Base-by-base conservation (phyloP, 2,329 filamentous ascomycete species). In the Xylariaceae sp. region DNA sequence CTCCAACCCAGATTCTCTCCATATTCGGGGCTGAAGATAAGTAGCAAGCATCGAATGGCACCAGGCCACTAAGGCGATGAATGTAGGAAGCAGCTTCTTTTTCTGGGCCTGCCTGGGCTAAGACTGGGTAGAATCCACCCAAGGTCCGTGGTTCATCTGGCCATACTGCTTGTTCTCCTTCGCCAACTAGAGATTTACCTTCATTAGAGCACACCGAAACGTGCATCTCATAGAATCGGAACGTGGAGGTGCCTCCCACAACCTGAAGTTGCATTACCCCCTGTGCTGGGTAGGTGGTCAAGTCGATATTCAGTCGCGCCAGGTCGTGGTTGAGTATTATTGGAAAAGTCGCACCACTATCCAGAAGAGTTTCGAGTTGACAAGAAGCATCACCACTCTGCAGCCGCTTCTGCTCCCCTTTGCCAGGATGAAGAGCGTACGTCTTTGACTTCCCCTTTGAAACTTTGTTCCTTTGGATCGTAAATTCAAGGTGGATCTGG, bases 41-140 rank as follows among this genome's bases (percentile, higher is more conserved):
- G 58, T 79, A 79, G 57, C 70, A 74, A 5, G 67, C 66, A 16
- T 73, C 66, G 56, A 78, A 76, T 8, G 77, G 75, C 20, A 78
- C 32, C 41, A 77, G 60, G 5, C 76, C 75, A 23, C 71, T 74
- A 3, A 79, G 67, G 1, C 76, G 71, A 13, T 68, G 57, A n/a
- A 2, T 37, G 18, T n/a, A 56, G 46, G 32, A 48, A 56, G 18
- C 41, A 11, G 6, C 24, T 24, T 1, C 32, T 45, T 18, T 24
- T 24, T 15, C 6, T 2, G 51, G 47, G 11, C 57, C 50, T 27
- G 6, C n/a, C 27, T 49, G 44, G 13, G 64, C 50, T 15, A 67
- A 44, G 10, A 74, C 70, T 8, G 70, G 71, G 37, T 50, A 58
- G 10, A 67, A 63, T n/a, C 60, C 64, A 32, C 67, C 66, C 24